Conservation (phyloP, 2,329 filamentous ascomycete species). For the Diaporthe australafricana region DNA sequence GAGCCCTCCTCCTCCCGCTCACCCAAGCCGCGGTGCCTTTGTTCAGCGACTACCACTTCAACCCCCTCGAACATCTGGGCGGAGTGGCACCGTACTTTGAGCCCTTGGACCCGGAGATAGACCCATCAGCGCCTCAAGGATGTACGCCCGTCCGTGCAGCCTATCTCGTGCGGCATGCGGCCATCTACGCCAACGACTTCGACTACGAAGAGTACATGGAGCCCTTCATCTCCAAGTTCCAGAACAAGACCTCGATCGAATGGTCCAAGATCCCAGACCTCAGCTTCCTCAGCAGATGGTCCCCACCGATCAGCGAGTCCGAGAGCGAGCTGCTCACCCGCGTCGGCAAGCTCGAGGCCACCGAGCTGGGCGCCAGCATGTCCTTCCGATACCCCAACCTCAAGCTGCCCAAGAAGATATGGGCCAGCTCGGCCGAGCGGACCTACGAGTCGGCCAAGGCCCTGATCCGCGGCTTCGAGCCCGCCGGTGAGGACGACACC, state of each 20-base stretch:
- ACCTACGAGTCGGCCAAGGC: constrained; percentile 69
- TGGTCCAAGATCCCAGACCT: constrained; percentile 68
- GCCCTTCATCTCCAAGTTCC: constrained; percentile 67
- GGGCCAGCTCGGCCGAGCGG: constrained; percentile 72
- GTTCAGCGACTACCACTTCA: constrained; percentile 62
- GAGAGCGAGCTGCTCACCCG: constrained; percentile 71
- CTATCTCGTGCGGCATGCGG: constrained; percentile 69
- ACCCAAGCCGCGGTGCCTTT: constrained; percentile 41
- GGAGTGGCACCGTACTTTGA: constrained; percentile 71
- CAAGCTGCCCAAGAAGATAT: constrained; percentile 64
- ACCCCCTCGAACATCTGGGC: constrained; percentile 64
- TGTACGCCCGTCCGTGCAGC: constrained; percentile 64
- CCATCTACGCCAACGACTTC: constrained; percentile 70
- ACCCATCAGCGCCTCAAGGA: constrained; percentile 58
- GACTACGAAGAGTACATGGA: constrained; percentile 69
- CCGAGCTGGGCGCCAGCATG: constrained; percentile 68
- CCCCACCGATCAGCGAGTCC: constrained; percentile 65
- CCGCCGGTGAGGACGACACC: constrained; percentile 55
- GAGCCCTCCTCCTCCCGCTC: constrained; percentile 11
- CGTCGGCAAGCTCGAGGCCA: constrained; percentile 70
- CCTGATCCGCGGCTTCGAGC: constrained; percentile 67
- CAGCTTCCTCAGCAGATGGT: constrained; percentile 68
- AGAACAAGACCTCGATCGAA: constrained; percentile 65
- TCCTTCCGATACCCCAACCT: constrained; percentile 69
- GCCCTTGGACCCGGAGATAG: constrained; percentile 59